Percentiles rank a stretch among this genome's conserved stretches.
Evolutionary conservation across 139 green algal species (phyloP).

Genomic region (Picochlorum sp.): DNA sequence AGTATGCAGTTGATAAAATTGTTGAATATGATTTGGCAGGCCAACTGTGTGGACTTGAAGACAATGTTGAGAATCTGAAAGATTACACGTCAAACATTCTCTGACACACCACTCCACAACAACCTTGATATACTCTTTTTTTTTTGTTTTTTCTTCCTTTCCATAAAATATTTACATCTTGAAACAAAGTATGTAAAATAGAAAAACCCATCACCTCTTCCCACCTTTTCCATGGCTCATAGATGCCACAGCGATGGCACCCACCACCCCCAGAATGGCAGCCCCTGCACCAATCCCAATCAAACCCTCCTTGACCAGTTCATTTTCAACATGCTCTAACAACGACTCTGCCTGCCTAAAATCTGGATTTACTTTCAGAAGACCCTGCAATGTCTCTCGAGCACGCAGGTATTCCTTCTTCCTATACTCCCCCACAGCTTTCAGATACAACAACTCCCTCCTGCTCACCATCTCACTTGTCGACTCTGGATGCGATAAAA

Average conservation of each 20-base stretch:
- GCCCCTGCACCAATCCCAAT: slow-evolving; percentile 9
- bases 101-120: too few species aligned
- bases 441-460: slow-evolving; percentile 14
- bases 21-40: too few species aligned
- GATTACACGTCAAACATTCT: too few species aligned
- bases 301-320: slow-evolving; percentile 14
- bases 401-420: slow-evolving; percentile 1
- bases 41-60: too few species aligned
- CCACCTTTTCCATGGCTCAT: slow-evolving; percentile 1
- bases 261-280: slow-evolving; percentile 7
- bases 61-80: too few species aligned
- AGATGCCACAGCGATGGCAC: not conserved
- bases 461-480: slow-evolving; percentile 8
- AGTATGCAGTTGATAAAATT: too few species aligned
- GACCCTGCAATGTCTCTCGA: not conserved
- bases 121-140: too few species aligned
- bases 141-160: too few species aligned
- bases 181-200: too few species aligned
- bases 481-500: not conserved
- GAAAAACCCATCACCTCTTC: too few species aligned
- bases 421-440: slow-evolving; percentile 7
- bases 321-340: slow-evolving; percentile 12
- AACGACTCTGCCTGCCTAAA: slow-evolving; percentile 10
- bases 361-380: slow-evolving; percentile 7
- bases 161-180: too few species aligned